These are phyloP conservation scores for Filobasidium floriforme DNA, from an alignment of 768 basidiomycete genomes.

Conservation along the genomic window DNA sequence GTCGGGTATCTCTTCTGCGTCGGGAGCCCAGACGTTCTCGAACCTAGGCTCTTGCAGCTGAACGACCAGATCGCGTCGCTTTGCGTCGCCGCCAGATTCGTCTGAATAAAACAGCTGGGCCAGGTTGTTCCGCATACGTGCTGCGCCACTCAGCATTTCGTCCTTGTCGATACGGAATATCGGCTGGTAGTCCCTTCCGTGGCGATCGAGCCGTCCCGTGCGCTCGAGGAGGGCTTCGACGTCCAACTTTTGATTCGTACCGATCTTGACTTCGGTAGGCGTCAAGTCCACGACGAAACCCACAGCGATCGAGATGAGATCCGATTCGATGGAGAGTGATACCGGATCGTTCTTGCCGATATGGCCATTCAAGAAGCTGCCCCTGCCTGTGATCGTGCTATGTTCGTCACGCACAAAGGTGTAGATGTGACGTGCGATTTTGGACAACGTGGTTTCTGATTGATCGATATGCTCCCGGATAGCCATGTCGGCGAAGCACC, in stretches of 20 bases:
- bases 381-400: slow-evolving; percentile 3
- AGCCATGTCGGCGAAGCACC: slow-evolving; percentile 73
- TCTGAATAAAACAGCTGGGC: slow-evolving; percentile 76
- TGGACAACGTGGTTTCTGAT: slow-evolving; percentile 49
- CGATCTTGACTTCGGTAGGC: slow-evolving; percentile 59
- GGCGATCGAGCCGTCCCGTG: slow-evolving; percentile 27
- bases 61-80: slow-evolving; percentile 67
- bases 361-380: slow-evolving; percentile 62
- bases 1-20: slow-evolving; percentile 37
- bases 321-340: slow-evolving; percentile 76
- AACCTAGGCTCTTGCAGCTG: slow-evolving; percentile 69
- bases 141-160: slow-evolving; percentile 78
- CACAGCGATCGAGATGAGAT: slow-evolving; percentile 70
- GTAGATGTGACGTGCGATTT: slow-evolving; percentile 73
- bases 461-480: slow-evolving; percentile 49
- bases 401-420: slow-evolving; percentile 50
- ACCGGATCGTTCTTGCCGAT: slow-evolving; percentile 74
- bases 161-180: slow-evolving; percentile 89
- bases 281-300: slow-evolving; percentile 74
- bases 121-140: slow-evolving; percentile 80
- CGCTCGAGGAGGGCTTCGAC: slow-evolving; percentile 50
- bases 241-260: slow-evolving; percentile 73
- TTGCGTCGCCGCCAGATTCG: slow-evolving; percentile 52
- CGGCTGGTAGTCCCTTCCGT: slow-evolving; percentile 24
- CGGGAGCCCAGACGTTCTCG: slow-evolving; percentile 41